Conservation (phyloP, 805 yeast species). For the Candida boleticola region DNA sequence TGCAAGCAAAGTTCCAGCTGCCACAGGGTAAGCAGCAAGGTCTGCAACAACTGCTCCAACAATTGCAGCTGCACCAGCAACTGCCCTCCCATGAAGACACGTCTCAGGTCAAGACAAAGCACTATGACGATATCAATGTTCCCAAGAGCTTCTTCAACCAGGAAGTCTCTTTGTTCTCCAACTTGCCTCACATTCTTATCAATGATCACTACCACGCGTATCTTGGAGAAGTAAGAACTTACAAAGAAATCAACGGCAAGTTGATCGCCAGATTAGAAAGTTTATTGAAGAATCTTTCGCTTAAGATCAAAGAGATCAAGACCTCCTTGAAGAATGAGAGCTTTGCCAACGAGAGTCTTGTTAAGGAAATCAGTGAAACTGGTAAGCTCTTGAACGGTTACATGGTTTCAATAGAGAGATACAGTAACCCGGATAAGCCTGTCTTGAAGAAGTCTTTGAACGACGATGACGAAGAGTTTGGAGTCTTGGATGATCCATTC, state of each 20-base stretch:
- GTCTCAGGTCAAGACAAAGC: not conserved
- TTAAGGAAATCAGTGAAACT: conserved; percentile 54
- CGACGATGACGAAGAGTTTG: conserved; percentile 22
- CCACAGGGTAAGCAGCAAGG: not conserved
- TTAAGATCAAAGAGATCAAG: conserved; percentile 42
- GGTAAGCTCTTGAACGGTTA: conserved; percentile 46
- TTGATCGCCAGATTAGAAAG: conserved; percentile 37
- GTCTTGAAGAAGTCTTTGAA: conserved; percentile 18
- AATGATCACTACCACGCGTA: conserved; percentile 32
- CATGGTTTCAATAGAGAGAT: conserved; percentile 31
- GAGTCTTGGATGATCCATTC: conserved; percentile 39
- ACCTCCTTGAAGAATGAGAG: conserved; percentile 39
- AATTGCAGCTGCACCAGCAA: not conserved
- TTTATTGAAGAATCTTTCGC: conserved; percentile 30
- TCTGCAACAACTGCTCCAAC: not conserved
- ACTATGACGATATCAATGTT: conserved; percentile 14
- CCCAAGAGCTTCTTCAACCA: conserved; percentile 19
- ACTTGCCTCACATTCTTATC: conserved; percentile 30
- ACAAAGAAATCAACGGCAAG: conserved; percentile 30
- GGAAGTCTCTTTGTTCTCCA: conserved; percentile 19
- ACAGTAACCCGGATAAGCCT: conserved; percentile 40
- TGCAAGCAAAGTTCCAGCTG: not conserved
- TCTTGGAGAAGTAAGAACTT: conserved; percentile 24
- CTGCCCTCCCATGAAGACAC: not conserved
- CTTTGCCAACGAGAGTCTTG: conserved; percentile 34